Percentiles rank a stretch among this genome's conserved stretches.
Conservation (phyloP, 2,329 filamentous ascomycete species). For the Colletotrichum sp. region DNA sequence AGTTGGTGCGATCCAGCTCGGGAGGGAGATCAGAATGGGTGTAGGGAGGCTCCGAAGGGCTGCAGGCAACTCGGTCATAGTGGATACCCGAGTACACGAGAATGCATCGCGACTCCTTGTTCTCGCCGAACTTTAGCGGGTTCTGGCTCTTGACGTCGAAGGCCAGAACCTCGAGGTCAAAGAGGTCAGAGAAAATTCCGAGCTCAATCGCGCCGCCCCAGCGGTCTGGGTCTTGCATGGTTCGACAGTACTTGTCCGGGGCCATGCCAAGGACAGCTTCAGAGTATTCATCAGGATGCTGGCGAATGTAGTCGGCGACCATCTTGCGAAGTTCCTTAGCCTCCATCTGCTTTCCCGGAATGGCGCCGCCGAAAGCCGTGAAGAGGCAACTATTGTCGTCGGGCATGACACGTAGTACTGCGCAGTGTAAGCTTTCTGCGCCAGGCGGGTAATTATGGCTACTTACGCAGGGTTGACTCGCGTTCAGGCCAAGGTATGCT, state of each 20-base stretch:
- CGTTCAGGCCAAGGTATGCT: slow-evolving; percentile 54
- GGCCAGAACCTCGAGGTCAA: slow-evolving; percentile 83
- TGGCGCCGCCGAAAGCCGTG: slow-evolving; percentile 81
- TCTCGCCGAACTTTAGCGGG: slow-evolving; percentile 75
- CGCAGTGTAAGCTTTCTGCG: slow-evolving; percentile 44
- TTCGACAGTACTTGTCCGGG: slow-evolving; percentile 78
- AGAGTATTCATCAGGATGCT: slow-evolving; percentile 74
- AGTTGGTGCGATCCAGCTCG: slow-evolving; percentile 74
- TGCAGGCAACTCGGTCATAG: slow-evolving; percentile 88
- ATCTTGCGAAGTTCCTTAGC: slow-evolving; percentile 70
- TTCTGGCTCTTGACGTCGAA: slow-evolving; percentile 69
- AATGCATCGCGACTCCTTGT: slow-evolving; percentile 71
- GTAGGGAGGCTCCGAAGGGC: slow-evolving; percentile 62
- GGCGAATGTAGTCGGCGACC: slow-evolving; percentile 79
- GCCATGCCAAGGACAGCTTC: slow-evolving; percentile 77
- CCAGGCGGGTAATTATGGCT: slow-evolving; percentile 24
- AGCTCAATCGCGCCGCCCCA: slow-evolving; percentile 96
- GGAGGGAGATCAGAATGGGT: slow-evolving; percentile 64
- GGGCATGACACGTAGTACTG: slow-evolving; percentile 90
- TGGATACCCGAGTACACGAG: slow-evolving; percentile 92
- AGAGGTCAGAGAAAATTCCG: slow-evolving; percentile 82
- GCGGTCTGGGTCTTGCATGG: slow-evolving; percentile 79
- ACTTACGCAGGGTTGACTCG: slow-evolving; percentile 56
- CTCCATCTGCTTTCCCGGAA: slow-evolving; percentile 61
- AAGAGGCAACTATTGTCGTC: slow-evolving; percentile 97